phyloP scores from a whole-genome alignment of 2,329 filamentous ascomycete species.

The Xylariaceae sp. region DNA sequence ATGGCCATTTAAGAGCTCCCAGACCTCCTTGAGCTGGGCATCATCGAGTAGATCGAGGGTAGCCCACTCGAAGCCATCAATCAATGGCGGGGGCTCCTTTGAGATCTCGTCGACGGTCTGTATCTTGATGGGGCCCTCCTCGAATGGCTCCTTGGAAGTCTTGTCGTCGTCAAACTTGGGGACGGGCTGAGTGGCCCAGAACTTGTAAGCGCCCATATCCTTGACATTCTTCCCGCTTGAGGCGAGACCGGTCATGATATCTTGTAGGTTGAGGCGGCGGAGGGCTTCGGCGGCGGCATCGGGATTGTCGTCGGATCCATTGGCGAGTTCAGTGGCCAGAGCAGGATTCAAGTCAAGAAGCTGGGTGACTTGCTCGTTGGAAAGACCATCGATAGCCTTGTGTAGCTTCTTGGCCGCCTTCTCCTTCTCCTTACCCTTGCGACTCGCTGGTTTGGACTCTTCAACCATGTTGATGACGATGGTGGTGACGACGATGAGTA shows the following conservation, averaged over 20 bases:
- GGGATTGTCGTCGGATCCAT: slow-evolving; percentile 42
- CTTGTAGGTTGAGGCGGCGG: slow-evolving; percentile 70
- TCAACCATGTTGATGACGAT: slow-evolving; percentile 48
- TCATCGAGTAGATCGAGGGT: slow-evolving; percentile 84
- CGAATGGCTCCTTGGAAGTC: slow-evolving; percentile 57
- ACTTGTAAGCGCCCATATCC: slow-evolving; percentile 97
- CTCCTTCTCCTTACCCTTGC: slow-evolving; percentile 53
- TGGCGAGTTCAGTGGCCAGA: slow-evolving; percentile 65
- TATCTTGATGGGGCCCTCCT: slow-evolving; percentile 84
- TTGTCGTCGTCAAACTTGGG: slow-evolving; percentile 74
- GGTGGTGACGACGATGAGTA: no score
- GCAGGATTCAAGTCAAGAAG: slow-evolving; percentile 77
- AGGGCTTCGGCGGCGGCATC: slow-evolving; percentile 56
- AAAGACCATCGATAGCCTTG: slow-evolving; percentile 60
- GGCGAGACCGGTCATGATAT: slow-evolving; percentile 77
- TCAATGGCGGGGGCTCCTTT: slow-evolving; percentile 75
- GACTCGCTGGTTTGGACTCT: slow-evolving; percentile 68
- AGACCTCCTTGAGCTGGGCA: slow-evolving; percentile 84
- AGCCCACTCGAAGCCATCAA: slow-evolving; percentile 92
- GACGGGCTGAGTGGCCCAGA: slow-evolving; percentile 98
- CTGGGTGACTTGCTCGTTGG: slow-evolving; percentile 65
- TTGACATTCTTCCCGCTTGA: slow-evolving; percentile 87
- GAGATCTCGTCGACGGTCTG: slow-evolving; percentile 81
- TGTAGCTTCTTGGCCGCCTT: slow-evolving; percentile 60
- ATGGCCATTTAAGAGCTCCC: slow-evolving; percentile 88